A percentile compares a stretch with the other conserved stretches of the same genome.
phyloP scores from a whole-genome alignment of 306 rosid species.

The Luffa aegyptiaca region DNA sequence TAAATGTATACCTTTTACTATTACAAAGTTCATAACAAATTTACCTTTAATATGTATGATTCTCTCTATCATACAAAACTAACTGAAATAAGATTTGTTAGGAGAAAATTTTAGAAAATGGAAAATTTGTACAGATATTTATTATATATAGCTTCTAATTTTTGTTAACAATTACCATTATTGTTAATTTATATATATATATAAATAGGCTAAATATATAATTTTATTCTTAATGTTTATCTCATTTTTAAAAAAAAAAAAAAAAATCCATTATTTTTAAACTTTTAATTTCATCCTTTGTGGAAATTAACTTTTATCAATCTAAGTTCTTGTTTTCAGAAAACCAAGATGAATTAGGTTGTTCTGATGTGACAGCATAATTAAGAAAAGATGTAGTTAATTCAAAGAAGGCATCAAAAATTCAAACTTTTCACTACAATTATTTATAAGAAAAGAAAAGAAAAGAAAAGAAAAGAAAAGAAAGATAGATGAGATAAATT shows the following conservation, averaged over 20 bases:
- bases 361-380: neutral
- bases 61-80: neutral
- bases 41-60: neutral
- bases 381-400: neutral
- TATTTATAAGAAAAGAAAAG: neutral
- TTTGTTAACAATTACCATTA: neutral
- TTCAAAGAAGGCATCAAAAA: neutral
- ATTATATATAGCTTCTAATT: neutral
- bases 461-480: neutral
- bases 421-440: neutral
- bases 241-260: no score
- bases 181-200: neutral
- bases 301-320: no score
- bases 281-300: neutral
- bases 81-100: neutral
- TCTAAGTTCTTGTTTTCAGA: neutral
- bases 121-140: neutral
- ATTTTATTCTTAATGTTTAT: neutral
- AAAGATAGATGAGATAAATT: neutral
- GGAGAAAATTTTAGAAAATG: neutral
- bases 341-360: neutral
- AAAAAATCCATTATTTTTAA: no score
- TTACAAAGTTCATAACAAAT: no score
- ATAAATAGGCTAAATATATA: neutral
- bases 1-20: neutral